A percentile compares a stretch with the other conserved stretches of the same genome.
These are phyloP conservation scores for Stephania cephalantha DNA, from an alignment of 164 flowering plant genomes.

Conservation along the genomic window DNA sequence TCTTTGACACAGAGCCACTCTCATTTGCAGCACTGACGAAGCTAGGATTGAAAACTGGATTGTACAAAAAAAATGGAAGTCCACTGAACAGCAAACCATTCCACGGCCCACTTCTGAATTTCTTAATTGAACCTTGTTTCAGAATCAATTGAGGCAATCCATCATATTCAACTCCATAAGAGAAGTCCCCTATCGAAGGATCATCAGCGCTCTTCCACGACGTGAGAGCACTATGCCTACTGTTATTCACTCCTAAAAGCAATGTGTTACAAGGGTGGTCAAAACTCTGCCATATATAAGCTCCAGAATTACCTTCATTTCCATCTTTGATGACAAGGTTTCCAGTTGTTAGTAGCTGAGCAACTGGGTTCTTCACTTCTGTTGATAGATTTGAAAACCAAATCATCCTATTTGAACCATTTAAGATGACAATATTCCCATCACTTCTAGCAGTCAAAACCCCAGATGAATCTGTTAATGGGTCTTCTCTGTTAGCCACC, in stretches of 20 bases:
- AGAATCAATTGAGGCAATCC: conserved; percentile 20
- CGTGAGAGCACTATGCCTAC: not conserved
- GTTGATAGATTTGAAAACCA: conserved; percentile 4
- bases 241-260: conserved; percentile 3
- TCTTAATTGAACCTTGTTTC: not conserved
- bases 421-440: conserved; percentile 2
- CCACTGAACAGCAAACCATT: conserved; percentile 38
- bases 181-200: conserved; percentile 1
- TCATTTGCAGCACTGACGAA: conserved; percentile 9
- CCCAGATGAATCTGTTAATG: conserved; percentile 34
- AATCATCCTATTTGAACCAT: not conserved
- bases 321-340: conserved; percentile 13
- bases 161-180: conserved; percentile 12
- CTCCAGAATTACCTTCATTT: not conserved
- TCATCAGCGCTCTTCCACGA: conserved; percentile 7
- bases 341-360: not conserved
- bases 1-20: conserved; percentile 15
- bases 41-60: not conserved
- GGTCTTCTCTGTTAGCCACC: conserved; percentile 58
- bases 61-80: not conserved
- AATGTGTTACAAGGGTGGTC: conserved; percentile 9
- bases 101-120: conserved; percentile 40
- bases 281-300: conserved; percentile 18
- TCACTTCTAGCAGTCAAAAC: not conserved
- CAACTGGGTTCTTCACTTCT: not conserved